phyloP scores from a whole-genome alignment of 2,329 filamentous ascomycete genomes.

The Monilinia fructigena region DNA sequence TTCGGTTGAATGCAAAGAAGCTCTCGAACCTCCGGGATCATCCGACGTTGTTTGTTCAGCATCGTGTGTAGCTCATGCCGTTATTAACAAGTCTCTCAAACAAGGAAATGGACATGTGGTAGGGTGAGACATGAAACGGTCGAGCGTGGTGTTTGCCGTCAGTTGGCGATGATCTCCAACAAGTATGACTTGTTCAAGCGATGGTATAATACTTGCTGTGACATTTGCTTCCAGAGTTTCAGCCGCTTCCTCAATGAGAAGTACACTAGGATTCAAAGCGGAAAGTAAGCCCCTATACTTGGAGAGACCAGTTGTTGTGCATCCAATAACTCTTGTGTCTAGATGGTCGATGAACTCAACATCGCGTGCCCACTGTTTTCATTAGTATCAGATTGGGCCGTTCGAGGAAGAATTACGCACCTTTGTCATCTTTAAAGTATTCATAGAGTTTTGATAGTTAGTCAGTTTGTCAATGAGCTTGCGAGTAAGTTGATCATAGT shows the following conservation, averaged over 20 bases:
- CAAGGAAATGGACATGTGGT: constrained; percentile 61
- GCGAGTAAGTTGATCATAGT: constrained; percentile 30
- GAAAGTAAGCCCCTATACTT: constrained; percentile 65
- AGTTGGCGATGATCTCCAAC: constrained; percentile 71
- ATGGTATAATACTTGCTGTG: constrained; percentile 58
- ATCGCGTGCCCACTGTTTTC: constrained; percentile 26
- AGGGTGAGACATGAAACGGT: constrained; percentile 54
- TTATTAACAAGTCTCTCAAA: constrained; percentile 68
- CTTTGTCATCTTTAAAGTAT: constrained; percentile 31
- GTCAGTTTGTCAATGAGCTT: constrained; percentile 27
- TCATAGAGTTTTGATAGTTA: constrained; percentile 31
- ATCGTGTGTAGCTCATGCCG: constrained; percentile 51
- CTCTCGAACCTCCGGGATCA: constrained; percentile 66
- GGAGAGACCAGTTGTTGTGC: constrained; percentile 66
- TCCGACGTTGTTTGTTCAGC: constrained; percentile 61
- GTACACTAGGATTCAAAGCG: constrained; percentile 57
- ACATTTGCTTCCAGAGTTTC: constrained; percentile 57
- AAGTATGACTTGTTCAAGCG: constrained; percentile 62
- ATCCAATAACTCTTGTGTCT: constrained; percentile 42
- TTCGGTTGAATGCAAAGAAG: constrained; percentile 46
- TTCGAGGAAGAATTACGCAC: constrained; percentile 20
- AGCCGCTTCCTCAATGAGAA: constrained; percentile 70
- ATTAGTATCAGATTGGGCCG: background rate
- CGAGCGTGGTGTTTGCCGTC: constrained; percentile 57
- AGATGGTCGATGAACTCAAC: constrained; percentile 60